Base-by-base conservation (phyloP, 306 rosid genomes). In the Rosa persica region DNA sequence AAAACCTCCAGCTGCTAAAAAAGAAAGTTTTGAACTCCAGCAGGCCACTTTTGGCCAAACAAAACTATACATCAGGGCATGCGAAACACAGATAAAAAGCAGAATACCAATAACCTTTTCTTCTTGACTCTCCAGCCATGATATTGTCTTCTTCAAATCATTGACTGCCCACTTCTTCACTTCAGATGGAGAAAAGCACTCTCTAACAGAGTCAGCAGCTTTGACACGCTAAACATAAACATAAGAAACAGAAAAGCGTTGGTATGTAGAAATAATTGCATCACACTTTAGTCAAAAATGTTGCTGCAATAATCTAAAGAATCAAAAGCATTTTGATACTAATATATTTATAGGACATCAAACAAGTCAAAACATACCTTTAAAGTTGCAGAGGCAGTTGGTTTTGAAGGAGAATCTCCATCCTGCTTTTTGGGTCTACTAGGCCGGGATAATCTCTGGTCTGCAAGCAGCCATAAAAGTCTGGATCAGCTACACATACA, bases 111-210 rank as follows among this genome's bases (percentile, higher is more conserved):
- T 67, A 75, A 95, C 98, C 97, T 95, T 89, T 85, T 92, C 98
- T 83, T 95, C 98, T 87, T 91, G 98, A 85, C 87, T 87, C 88
- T 95, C 96, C 83, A 95, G 85, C 98, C 98, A 95, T 58, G 84
- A 85, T 76, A 91, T 80, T 15, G 97, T 95, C 73, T 76, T 89
- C 66, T 83, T 84, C 81, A 93, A 84, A 85, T 95, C 99, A 48
- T 87, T 79, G 48, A 80, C 48, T 48, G 93, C 96, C 98, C 99
- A 95, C 80, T 81, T 87, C 90, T 88, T 93, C 78, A 91, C 89
- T 85, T 86, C 79, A 62, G 85, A 87, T 78, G 89, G 88, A 66
- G 90, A 80, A 82, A 92, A 87, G 76, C 68, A 80, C 82, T 87
- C 85, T 60, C 77, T 43, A 39, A 84, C 73, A 52, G 81, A 43